Evolutionary conservation across 495 filamentous ascomycete species (phyloP).

Genomic region (Neurospora sp.): DNA sequence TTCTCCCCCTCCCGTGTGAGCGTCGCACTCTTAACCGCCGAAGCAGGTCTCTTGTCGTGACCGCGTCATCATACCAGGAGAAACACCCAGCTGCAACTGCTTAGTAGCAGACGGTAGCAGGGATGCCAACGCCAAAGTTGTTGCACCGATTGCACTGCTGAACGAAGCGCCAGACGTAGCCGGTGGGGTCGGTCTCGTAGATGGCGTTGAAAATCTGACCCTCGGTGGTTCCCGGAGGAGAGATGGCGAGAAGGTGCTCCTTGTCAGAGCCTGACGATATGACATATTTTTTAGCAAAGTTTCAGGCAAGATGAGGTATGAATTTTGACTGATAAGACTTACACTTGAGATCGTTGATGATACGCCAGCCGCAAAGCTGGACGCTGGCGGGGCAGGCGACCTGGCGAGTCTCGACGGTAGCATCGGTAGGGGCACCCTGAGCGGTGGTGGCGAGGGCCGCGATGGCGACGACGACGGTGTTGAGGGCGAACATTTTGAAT

Average conservation of each 20-base stretch:
- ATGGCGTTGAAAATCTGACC: neutral
- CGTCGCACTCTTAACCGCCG: too few species aligned
- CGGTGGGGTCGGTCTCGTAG: slow-evolving; percentile 2
- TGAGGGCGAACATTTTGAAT: neutral
- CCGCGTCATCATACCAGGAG: too few species aligned
- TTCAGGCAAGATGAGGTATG: too few species aligned
- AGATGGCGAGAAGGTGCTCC: neutral
- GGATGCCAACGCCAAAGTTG: neutral
- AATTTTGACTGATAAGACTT: neutral
- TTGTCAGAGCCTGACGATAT: neutral
- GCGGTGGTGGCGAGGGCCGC: neutral
- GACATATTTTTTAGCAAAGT: too few species aligned
- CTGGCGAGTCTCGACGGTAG: neutral
- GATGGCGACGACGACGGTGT: neutral
- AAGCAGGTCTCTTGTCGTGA: too few species aligned
- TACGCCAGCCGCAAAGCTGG: neutral
- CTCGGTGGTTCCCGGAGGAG: neutral
- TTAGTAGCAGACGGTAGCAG: neutral
- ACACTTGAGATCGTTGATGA: neutral
- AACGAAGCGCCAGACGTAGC: slow-evolving; percentile 1
- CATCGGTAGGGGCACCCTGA: neutral
- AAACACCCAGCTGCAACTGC: neutral
- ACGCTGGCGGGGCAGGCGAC: neutral
- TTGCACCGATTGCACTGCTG: neutral
- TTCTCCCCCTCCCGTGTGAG: neutral